Evolutionary conservation across 2,329 filamentous ascomycete genomes (phyloP).

Genomic region (Capronia coronata): DNA sequence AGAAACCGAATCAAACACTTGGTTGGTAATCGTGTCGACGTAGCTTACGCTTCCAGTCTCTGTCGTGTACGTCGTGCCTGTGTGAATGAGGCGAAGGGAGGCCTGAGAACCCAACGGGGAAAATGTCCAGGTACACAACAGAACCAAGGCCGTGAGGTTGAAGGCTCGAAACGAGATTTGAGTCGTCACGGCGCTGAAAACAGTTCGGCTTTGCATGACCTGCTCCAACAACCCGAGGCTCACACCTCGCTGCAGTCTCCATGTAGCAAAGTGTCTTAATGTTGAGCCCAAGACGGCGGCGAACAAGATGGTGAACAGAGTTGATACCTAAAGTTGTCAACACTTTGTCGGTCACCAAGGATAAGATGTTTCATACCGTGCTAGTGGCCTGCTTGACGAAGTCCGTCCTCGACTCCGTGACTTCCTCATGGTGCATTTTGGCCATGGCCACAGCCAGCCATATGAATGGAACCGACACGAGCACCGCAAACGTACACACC

Average conservation of each 20-base stretch:
- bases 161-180: constrained; percentile 11
- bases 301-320: constrained; percentile 26
- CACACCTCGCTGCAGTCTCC: constrained; percentile 19
- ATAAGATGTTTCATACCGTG: constrained; percentile 1
- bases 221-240: constrained; percentile 25
- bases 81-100: constrained; percentile 17
- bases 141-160: constrained; percentile 17
- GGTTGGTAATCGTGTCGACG: constrained; percentile 8
- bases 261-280: constrained; percentile 21
- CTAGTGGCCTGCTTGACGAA: constrained; percentile 13
- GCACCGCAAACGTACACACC: constrained; percentile 12
- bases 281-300: constrained; percentile 22
- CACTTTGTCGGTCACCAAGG: background rate
- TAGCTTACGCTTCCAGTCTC: constrained; percentile 4
- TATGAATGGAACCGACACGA: constrained; percentile 12
- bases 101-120: constrained; percentile 26
- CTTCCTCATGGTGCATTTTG: constrained; percentile 4
- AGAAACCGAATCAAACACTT: constrained; percentile 12
- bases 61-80: constrained; percentile 9
- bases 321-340: constrained; percentile 10
- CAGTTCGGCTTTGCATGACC: constrained; percentile 23
- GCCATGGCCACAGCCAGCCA: constrained; percentile 15
- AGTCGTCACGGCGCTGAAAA: constrained; percentile 21
- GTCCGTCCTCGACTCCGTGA: constrained; percentile 9
- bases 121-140: constrained; percentile 20